Evolutionary conservation across 2,329 filamentous ascomycete species (phyloP).

Genomic region (Emmonsiellopsis sp.): DNA sequence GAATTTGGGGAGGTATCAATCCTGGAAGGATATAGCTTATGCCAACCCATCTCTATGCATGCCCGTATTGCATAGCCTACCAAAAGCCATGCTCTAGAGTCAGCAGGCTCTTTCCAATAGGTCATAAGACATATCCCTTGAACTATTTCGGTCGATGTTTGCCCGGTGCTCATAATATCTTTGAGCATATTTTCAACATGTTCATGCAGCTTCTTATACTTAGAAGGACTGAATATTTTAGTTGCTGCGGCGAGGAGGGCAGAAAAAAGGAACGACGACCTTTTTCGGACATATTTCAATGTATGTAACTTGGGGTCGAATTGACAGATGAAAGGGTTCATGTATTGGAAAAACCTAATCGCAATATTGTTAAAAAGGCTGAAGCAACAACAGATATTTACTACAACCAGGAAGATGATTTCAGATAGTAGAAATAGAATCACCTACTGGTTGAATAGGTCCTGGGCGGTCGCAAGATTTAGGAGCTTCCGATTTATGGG

Average conservation of each 20-base stretch:
- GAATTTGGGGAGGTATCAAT: background rate
- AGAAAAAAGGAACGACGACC: constrained; percentile 29
- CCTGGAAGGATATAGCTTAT: constrained; percentile 8
- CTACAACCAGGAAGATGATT: background rate
- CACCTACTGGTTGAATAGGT: constrained; percentile 21
- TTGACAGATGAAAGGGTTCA: constrained; percentile 35
- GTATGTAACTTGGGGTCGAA: constrained; percentile 31
- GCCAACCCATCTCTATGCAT: constrained; percentile 27
- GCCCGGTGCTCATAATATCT: constrained; percentile 22
- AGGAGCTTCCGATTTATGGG: constrained; percentile 20
- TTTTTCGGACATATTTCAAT: constrained; percentile 25
- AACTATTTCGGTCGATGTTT: constrained; percentile 30
- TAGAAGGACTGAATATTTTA: constrained; percentile 27
- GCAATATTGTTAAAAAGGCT: too few species aligned
- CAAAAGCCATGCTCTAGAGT: constrained; percentile 31
- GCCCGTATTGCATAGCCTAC: constrained; percentile 34
- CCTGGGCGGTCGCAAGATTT: constrained; percentile 17
- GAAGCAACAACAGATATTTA: background rate
- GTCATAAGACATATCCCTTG: constrained; percentile 29
- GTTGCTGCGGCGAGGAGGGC: constrained; percentile 26
- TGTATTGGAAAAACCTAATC: constrained; percentile 27
- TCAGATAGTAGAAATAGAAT: background rate
- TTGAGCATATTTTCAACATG: constrained; percentile 22
- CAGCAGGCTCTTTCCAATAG: constrained; percentile 36
- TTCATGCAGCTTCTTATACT: constrained; percentile 19